Percentiles rank a stretch among this genome's conserved stretches.
Conservation (phyloP, 2,329 filamentous ascomycete species). For the Fusarium aywerte region DNA sequence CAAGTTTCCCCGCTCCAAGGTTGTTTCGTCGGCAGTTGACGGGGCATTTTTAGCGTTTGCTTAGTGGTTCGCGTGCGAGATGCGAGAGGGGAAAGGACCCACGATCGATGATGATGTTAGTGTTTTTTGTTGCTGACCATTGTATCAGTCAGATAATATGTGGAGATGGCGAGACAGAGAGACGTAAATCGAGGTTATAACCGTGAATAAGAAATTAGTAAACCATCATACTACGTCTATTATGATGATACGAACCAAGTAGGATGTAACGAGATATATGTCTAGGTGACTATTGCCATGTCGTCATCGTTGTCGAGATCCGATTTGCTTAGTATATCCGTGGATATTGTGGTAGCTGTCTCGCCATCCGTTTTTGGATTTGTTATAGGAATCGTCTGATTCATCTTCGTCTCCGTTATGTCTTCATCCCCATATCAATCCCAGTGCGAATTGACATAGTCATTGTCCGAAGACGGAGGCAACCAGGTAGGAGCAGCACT, state of each 20-base stretch:
- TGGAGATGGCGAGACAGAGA: neutral
- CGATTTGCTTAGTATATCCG: no score
- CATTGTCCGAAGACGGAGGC: no score
- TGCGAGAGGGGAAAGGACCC: neutral
- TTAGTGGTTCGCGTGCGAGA: neutral
- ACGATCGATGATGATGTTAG: neutral
- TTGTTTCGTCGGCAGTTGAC: constrained; percentile 1
- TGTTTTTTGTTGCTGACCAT: constrained; percentile 1
- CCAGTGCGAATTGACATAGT: no score
- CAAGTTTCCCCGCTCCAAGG: constrained; percentile 2
- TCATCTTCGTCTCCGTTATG: no score
- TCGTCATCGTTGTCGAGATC: no score
- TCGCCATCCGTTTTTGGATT: no score
- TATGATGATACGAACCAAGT: neutral
- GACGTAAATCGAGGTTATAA: neutral
- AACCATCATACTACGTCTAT: neutral
- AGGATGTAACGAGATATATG: no score
- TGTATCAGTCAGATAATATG: neutral
- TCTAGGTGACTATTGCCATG: no score
- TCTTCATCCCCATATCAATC: no score
- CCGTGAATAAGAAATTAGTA: neutral
- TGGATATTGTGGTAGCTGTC: no score
- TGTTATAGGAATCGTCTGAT: no score
- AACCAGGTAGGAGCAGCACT: no score
- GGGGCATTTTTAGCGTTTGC: neutral